Percentiles rank a stretch among this genome's conserved stretches.
Evolutionary conservation across 352 stramenopile species (phyloP).

Genomic region (Phytophthora quininea): DNA sequence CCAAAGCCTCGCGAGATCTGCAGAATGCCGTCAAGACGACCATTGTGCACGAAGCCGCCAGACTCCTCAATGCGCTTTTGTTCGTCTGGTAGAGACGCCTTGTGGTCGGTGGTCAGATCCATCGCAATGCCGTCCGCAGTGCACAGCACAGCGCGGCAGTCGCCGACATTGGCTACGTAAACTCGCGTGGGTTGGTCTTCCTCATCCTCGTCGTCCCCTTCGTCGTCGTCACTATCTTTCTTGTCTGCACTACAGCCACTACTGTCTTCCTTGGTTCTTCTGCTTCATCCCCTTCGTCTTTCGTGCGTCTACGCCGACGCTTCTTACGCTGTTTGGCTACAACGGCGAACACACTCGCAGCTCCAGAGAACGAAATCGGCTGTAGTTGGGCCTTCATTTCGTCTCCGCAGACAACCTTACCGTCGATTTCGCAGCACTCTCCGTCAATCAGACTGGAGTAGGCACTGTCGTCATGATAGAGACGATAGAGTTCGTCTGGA

Average conservation of each 20-base stretch:
- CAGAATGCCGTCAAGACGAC: constrained; percentile 86
- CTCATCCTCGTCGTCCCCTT: neutral
- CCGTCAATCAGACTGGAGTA: constrained; percentile 31
- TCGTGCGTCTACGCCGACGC: constrained; percentile 17
- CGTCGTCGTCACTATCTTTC: constrained; percentile 7
- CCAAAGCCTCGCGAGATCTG: constrained; percentile 90
- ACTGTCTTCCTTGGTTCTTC: constrained; percentile 17
- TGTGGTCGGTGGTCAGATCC: constrained; percentile 89
- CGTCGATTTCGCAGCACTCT: constrained; percentile 52
- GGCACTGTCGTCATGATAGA: constrained; percentile 14
- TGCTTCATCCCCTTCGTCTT: constrained; percentile 10
- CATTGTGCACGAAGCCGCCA: constrained; percentile 90
- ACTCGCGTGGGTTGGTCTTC: constrained; percentile 56
- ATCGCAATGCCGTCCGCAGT: constrained; percentile 72
- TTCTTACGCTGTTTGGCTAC: constrained; percentile 57
- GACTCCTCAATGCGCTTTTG: constrained; percentile 78
- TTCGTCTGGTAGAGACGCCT: constrained; percentile 79
- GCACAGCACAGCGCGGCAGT: constrained; percentile 90
- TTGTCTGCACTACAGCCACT: neutral
- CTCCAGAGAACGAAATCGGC: constrained; percentile 88
- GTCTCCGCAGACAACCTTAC: constrained; percentile 38
- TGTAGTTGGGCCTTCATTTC: constrained; percentile 61
- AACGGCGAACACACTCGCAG: constrained; percentile 69
- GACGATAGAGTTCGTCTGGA: constrained; percentile 38
- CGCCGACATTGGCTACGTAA: constrained; percentile 89